phyloP scores from a whole-genome alignment of 768 basidiomycete genomes.

The Neoboletus magnificus region DNA sequence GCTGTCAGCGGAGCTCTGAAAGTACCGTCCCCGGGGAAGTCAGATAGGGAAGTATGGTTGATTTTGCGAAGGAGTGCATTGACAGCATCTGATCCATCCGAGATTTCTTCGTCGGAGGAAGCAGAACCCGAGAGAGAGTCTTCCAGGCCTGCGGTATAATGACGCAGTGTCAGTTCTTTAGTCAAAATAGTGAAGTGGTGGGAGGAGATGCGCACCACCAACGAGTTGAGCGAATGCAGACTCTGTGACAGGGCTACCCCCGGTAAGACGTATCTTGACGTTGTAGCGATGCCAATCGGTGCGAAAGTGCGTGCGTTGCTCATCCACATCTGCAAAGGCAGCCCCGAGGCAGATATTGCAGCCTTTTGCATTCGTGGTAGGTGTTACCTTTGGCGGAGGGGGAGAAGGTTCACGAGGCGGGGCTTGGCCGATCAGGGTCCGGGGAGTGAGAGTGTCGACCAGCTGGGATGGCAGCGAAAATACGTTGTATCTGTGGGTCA shows the following conservation, averaged over 20 bases:
- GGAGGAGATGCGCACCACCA: conserved; percentile 54
- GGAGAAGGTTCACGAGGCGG: conserved; percentile 32
- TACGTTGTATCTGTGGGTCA: conserved; percentile 50
- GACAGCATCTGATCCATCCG: conserved; percentile 65
- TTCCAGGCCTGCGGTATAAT: conserved; percentile 52
- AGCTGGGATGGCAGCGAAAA: conserved; percentile 72
- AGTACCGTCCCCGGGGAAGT: conserved; percentile 40
- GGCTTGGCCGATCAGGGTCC: conserved; percentile 50
- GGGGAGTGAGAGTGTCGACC: conserved; percentile 65
- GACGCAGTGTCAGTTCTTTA: not conserved
- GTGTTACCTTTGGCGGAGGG: conserved; percentile 31
- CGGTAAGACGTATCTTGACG: conserved; percentile 74
- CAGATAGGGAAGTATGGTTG: conserved; percentile 43
- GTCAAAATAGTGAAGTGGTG: not conserved
- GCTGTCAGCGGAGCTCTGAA: conserved; percentile 57
- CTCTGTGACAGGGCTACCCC: conserved; percentile 62
- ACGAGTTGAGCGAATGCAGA: conserved; percentile 72
- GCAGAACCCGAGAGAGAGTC: conserved; percentile 93
- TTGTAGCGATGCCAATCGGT: conserved; percentile 99
- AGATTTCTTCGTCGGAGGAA: conserved; percentile 56
- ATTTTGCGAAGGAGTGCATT: conserved; percentile 63
- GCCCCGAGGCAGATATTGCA: conserved; percentile 74
- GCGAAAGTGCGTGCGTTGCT: conserved; percentile 82
- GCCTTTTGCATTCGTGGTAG: conserved; percentile 39
- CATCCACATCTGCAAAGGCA: conserved; percentile 69